Evolutionary conservation across 1,284 basidiomycete genomes (phyloP).

Genomic region (Lentinula novae-zelandiae): DNA sequence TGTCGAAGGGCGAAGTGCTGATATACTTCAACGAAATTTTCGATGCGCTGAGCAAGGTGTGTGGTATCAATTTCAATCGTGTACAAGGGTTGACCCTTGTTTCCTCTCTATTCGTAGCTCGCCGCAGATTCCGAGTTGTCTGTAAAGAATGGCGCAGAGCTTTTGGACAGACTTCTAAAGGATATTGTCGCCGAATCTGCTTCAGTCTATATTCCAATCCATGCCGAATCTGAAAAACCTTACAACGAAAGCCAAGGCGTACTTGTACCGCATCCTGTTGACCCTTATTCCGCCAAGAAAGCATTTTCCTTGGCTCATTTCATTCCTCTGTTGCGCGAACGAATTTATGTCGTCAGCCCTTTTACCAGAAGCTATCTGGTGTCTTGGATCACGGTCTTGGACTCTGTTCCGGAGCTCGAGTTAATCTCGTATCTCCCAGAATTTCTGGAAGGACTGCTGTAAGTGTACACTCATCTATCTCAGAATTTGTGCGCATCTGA

Average conservation of each 20-base stretch:
- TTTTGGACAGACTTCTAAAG: constrained; percentile 95
- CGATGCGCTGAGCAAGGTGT: constrained; percentile 92
- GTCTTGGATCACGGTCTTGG: constrained; percentile 94
- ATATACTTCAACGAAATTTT: constrained; percentile 99
- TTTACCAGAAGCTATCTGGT: constrained; percentile 96
- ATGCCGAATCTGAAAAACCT: constrained; percentile 73
- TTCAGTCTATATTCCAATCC: constrained; percentile 90
- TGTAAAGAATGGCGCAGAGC: constrained; percentile 98
- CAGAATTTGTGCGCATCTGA: constrained; percentile 7
- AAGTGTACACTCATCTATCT: constrained; percentile 29
- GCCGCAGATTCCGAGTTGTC: constrained; percentile 95
- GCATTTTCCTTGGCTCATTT: constrained; percentile 95
- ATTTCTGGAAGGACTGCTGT: constrained; percentile 93
- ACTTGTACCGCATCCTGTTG: constrained; percentile 56
- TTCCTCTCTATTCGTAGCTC: constrained; percentile 50
- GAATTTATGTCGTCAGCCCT: constrained; percentile 94
- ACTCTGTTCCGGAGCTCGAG: constrained; percentile 96
- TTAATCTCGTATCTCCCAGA: constrained; percentile 92
- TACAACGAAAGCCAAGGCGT: constrained; percentile 55
- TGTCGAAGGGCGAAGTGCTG: constrained; percentile 95
- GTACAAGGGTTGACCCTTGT: background rate
- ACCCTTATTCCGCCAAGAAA: constrained; percentile 51
- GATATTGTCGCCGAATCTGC: constrained; percentile 98
- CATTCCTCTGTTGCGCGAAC: constrained; percentile 89
- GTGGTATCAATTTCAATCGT: constrained; percentile 20